Evolutionary conservation across 2,329 filamentous ascomycete species (phyloP).

Genomic region (Fonsecaea multimorphosa): DNA sequence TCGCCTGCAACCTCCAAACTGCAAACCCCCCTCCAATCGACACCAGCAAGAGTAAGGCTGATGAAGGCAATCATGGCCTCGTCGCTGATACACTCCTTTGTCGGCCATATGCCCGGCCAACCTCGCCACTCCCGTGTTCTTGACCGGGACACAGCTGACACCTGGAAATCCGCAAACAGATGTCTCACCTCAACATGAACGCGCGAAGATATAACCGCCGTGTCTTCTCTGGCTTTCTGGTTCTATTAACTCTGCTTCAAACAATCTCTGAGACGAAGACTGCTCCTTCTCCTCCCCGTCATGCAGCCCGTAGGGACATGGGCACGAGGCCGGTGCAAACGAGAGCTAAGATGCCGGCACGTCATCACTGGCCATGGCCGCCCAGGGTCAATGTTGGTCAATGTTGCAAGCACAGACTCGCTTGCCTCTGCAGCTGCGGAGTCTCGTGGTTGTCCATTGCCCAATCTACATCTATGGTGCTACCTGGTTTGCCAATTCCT

Average conservation of each 20-base stretch:
- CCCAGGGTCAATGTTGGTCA: not conserved
- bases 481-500: not conserved
- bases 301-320: not conserved
- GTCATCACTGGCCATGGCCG: slow-evolving; percentile 14
- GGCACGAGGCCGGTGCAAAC: not conserved
- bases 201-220: not conserved
- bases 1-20: not conserved
- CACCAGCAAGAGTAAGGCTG: slow-evolving; percentile 11
- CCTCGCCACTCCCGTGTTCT: not conserved
- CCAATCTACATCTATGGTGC: not conserved
- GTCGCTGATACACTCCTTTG: not conserved
- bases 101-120: not conserved
- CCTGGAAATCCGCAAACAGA: not conserved
- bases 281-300: not conserved
- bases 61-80: slow-evolving; percentile 18
- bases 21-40: slow-evolving; percentile 23
- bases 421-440: not conserved
- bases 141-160: not conserved
- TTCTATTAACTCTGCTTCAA: not conserved
- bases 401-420: not conserved
- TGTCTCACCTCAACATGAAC: slow-evolving; percentile 15
- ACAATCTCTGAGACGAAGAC: slow-evolving; percentile 6
- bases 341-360: slow-evolving; percentile 1
- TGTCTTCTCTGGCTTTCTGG: not conserved
- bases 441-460: not conserved